These are phyloP conservation scores for Rhizophlyctis rosea DNA, from an alignment of 192 early-diverging fungal genomes.

Conservation along the genomic window DNA sequence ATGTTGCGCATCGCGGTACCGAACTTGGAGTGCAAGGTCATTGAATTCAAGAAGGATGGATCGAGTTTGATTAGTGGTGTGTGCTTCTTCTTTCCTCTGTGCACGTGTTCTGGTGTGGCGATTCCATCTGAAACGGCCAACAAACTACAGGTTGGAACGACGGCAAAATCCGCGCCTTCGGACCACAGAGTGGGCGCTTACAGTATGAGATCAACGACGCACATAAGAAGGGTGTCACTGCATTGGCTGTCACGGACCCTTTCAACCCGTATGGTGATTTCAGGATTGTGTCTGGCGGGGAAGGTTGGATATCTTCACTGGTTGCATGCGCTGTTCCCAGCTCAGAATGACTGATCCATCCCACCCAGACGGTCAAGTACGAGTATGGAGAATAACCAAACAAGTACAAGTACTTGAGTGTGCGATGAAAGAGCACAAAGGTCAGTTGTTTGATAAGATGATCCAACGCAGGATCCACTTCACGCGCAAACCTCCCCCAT, in stretches of 20 bases:
- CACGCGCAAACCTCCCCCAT: background rate
- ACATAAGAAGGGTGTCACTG: conserved; percentile 53
- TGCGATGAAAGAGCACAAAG: conserved; percentile 63
- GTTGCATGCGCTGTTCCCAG: too few relatives aligned
- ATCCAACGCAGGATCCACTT: background rate
- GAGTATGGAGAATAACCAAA: conserved; percentile 50
- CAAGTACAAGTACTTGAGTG: conserved; percentile 45
- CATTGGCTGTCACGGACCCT: conserved; percentile 49
- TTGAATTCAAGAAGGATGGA: conserved; percentile 59
- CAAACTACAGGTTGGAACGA: conserved; percentile 51
- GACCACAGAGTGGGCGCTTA: conserved; percentile 54
- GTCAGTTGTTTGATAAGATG: conserved; percentile 11
- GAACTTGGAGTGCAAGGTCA: conserved; percentile 59
- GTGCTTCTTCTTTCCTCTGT: background rate
- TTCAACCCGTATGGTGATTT: conserved; percentile 43
- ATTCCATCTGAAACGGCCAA: background rate
- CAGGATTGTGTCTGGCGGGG: conserved; percentile 54
- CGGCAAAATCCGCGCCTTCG: conserved; percentile 61
- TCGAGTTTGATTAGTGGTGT: conserved; percentile 39
- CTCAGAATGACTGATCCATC: too few relatives aligned
- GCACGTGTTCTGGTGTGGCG: conserved; percentile 12
- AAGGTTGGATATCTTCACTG: conserved; percentile 24
- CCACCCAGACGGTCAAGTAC: conserved; percentile 51
- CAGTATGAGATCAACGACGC: conserved; percentile 60
- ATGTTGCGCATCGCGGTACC: conserved; percentile 53